Evolutionary conservation across 2,329 filamentous ascomycete genomes (phyloP), one percentile per base, ranked within the genome.

Genomic region (Stachybotrys echinatus): DNA sequence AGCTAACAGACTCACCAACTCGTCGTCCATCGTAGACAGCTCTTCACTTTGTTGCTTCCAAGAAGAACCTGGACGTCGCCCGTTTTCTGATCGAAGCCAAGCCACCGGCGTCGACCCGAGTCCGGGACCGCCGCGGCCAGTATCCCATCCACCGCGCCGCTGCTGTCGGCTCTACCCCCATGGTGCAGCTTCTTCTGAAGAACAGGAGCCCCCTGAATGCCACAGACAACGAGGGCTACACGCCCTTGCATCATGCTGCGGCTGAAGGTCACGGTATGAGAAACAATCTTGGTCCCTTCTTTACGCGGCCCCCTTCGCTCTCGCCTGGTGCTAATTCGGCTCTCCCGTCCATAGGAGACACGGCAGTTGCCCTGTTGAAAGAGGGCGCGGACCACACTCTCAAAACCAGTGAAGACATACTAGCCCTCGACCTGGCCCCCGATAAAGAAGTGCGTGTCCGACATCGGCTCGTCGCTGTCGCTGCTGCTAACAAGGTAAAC

Each of bases 91-190:
- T 99, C 38, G 76, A 80, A 18, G 77, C 84, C 58, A 87, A 88
- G 51, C 76, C 78, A 0, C 72, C 79, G 1, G 92, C 90, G 12
- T 90, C 86, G 5, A 82, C 91, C 2, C 77, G 92, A 22, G 78
- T 92, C 3, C 89, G 89, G 55, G 94, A 99, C 65, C 88, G 83
- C 61, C 81, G 91, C 23, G 89, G 89, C n/a, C 92, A 96, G 65
- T 83, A 96, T 50, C 81, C 95, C 6, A 79, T 99, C 22, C 95
- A 99, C 68, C 84, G 94, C 18, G 94, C 94, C 3, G 92, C 94
- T 0, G 92, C 94, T 3, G 83, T 91, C 4, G 95, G 95, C 6
- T 92, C 87, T 4, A 81, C 87, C n/a, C 91, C 92, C 5, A 90
- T 99, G 73, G 77, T 95, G 45, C 87, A 84, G 59, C 71, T 95